These are phyloP conservation scores for Paramecium primaurelia DNA, from an alignment of 73 alveolate species.

Conservation along the genomic window DNA sequence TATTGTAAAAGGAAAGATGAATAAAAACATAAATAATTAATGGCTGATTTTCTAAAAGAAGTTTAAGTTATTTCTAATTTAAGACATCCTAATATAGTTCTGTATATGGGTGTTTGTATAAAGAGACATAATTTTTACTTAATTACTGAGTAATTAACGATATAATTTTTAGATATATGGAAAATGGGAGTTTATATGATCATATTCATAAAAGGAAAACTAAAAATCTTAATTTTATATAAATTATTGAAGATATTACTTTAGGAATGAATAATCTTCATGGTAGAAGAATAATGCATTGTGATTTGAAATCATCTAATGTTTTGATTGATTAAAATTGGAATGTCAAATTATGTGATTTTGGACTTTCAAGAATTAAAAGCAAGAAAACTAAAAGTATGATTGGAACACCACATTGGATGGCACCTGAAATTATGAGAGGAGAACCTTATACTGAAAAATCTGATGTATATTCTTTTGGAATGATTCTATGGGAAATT, in stretches of 20 bases:
- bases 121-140: slow-evolving; percentile 80
- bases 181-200: slow-evolving; percentile 76
- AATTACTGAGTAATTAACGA: slow-evolving; percentile 78
- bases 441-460: slow-evolving; percentile 75
- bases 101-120: slow-evolving; percentile 89
- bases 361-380: slow-evolving; percentile 85
- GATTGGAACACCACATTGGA: slow-evolving; percentile 82
- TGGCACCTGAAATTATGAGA: slow-evolving; percentile 92
- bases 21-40: slow-evolving; percentile 52
- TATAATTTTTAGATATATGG: background rate
- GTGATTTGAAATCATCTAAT: slow-evolving; percentile 92
- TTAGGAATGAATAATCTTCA: slow-evolving; percentile 88
- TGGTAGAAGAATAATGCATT: slow-evolving; percentile 87
- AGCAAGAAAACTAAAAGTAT: slow-evolving; percentile 59
- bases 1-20: slow-evolving; percentile 71
- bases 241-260: slow-evolving; percentile 90
- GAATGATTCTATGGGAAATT: slow-evolving; percentile 78
- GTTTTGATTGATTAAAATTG: slow-evolving; percentile 87
- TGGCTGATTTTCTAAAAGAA: slow-evolving; percentile 88
- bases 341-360: slow-evolving; percentile 92
- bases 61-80: slow-evolving; percentile 85
- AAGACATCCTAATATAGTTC: slow-evolving; percentile 94
- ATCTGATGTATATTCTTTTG: slow-evolving; percentile 88
- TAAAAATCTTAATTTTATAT: slow-evolving; percentile 62
- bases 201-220: slow-evolving; percentile 71